Evolutionary conservation across 2,329 filamentous ascomycete genomes (phyloP).

Genomic region (Elsinoe perseae): DNA sequence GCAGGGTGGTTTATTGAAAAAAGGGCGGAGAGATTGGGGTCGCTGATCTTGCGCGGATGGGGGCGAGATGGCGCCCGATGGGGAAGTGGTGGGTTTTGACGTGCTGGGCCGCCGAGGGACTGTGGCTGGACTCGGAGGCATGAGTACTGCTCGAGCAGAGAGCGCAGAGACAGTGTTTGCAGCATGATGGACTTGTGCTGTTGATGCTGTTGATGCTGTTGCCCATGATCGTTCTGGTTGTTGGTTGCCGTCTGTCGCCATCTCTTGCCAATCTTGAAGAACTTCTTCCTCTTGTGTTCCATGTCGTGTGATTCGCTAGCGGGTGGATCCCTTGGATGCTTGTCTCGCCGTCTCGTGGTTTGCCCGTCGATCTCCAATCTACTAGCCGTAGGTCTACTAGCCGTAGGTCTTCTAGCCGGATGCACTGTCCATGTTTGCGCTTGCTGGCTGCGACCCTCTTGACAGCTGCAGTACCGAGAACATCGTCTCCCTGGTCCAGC

Average conservation of each 20-base stretch:
- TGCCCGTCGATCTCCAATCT: constrained; percentile 2
- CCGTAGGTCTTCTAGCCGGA: background rate
- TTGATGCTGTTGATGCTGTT: background rate
- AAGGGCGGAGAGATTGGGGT: background rate
- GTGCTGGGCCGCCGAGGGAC: background rate
- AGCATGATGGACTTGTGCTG: background rate
- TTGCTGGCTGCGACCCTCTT: background rate
- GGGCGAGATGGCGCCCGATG: constrained; percentile 2
- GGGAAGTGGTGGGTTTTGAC: constrained; percentile 6
- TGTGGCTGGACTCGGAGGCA: background rate
- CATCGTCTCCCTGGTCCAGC: background rate
- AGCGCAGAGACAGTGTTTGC: background rate
- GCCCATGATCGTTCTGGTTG: background rate
- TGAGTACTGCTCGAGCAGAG: background rate
- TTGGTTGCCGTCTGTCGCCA: background rate
- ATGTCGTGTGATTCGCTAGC: constrained; percentile 12
- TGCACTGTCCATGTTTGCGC: constrained; percentile 2
- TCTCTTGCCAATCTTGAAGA: constrained; percentile 1
- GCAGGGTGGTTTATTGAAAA: constrained; percentile 7
- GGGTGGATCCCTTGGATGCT: background rate
- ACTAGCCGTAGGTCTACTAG: too few relatives aligned
- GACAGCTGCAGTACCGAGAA: constrained; percentile 4
- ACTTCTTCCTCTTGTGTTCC: background rate
- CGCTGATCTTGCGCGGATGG: constrained; percentile 9
- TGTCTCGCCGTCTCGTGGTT: constrained; percentile 5